Percentiles rank a stretch among this genome's conserved stretches.
Evolutionary conservation across 2,329 filamentous ascomycete genomes (phyloP).

Genomic region (Lachnellula occidentalis): DNA sequence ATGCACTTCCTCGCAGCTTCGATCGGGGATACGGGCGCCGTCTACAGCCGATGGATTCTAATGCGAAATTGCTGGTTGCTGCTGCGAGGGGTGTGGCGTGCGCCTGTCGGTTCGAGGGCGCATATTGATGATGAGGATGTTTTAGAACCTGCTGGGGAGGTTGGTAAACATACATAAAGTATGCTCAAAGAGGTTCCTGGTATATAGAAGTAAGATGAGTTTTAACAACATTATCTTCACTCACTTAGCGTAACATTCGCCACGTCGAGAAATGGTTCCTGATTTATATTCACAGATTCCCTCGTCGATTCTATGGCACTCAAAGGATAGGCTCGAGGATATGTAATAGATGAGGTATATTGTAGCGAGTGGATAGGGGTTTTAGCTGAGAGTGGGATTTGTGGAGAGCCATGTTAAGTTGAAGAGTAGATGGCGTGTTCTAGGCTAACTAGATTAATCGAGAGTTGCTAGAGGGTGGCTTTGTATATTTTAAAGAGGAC

Average conservation of each 20-base stretch:
- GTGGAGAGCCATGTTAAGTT: not conserved
- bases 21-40: conserved; percentile 12
- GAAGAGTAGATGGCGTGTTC: too few relatives aligned
- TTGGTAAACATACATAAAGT: not conserved
- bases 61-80: conserved; percentile 10
- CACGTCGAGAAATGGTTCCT: not conserved
- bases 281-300: not conserved
- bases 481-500: too few relatives aligned
- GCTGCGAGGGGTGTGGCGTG: conserved; percentile 14
- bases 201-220: too few relatives aligned
- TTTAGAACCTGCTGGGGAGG: conserved; percentile 16
- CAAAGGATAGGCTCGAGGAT: not conserved
- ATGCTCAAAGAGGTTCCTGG: too few relatives aligned
- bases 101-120: conserved; percentile 18
- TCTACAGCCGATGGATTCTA: conserved; percentile 17
- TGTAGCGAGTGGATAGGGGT: not conserved
- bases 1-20: conserved; percentile 11
- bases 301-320: not conserved
- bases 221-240: not conserved
- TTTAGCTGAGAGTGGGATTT: not conserved
- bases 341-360: not conserved
- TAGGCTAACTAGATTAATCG: too few relatives aligned
- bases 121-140: conserved; percentile 19
- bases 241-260: not conserved
- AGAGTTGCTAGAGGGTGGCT: too few relatives aligned